Evolutionary conservation across 2,329 filamentous ascomycete genomes (phyloP).

Genomic region (Microdochium bolleyi): DNA sequence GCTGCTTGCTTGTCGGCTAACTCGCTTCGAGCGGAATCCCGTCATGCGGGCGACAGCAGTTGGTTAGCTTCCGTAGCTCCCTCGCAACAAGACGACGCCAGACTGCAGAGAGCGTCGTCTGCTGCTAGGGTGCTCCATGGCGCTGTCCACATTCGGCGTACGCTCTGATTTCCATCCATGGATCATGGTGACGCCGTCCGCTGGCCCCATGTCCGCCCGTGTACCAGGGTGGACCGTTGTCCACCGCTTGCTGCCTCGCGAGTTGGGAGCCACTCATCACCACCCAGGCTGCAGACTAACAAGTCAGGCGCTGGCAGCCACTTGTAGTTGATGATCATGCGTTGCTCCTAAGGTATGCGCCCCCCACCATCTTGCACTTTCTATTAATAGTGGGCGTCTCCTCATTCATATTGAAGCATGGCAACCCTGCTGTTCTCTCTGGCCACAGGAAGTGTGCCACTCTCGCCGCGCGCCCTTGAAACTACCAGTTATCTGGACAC

Average conservation of each 20-base stretch:
- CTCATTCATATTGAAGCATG: background rate
- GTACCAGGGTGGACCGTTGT: background rate
- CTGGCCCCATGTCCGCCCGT: background rate
- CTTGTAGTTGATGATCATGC: background rate
- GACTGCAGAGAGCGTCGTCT: background rate
- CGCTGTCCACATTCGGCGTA: background rate
- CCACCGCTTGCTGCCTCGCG: background rate
- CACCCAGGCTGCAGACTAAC: background rate
- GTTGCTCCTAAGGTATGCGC: background rate
- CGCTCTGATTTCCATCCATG: background rate
- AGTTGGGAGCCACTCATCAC: background rate
- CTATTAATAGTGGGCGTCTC: constrained; percentile 2
- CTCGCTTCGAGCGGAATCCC: background rate
- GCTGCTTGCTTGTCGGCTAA: background rate
- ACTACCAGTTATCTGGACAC: no score
- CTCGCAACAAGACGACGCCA: background rate
- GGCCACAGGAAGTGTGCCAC: no score
- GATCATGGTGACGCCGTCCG: background rate
- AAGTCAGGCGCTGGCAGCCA: background rate
- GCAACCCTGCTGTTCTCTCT: no score
- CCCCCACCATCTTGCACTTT: constrained; percentile 7
- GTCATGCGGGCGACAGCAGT: background rate
- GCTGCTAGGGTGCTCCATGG: background rate
- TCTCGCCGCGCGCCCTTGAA: no score
- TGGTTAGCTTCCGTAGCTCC: background rate